A percentile compares a stretch with the other conserved stretches of the same genome.
These are phyloP conservation scores for Silene noctiflora DNA, from an alignment of 179 eudicot genomes.

Conservation along the genomic window DNA sequence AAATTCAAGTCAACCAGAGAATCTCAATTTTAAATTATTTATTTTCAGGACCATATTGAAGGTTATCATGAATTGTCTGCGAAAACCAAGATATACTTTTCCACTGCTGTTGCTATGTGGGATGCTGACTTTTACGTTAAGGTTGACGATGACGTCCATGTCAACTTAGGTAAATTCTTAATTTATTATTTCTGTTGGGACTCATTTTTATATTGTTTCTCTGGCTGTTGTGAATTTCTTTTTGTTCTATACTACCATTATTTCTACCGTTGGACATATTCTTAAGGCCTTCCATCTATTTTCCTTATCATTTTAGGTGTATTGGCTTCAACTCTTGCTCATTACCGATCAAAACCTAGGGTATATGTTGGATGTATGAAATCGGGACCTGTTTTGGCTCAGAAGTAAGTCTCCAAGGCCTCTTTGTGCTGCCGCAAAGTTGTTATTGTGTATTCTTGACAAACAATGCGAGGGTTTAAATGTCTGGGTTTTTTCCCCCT, in stretches of 20 bases:
- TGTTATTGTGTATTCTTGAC: not conserved
- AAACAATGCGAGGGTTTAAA: not conserved
- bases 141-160: constrained; percentile 93
- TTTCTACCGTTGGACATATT: not conserved
- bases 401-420: constrained; percentile 44
- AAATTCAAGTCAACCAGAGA: not conserved
- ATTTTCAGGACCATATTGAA: constrained; percentile 79
- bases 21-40: not conserved
- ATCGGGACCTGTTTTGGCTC: constrained; percentile 80
- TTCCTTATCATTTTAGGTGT: constrained; percentile 38
- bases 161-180: constrained; percentile 62
- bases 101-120: constrained; percentile 83
- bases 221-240: no score
- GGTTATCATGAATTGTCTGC: constrained; percentile 86
- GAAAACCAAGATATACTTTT: constrained; percentile 76
- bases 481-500: not conserved
- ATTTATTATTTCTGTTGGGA: not conserved
- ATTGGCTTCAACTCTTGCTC: constrained; percentile 66
- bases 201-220: not conserved
- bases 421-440: not conserved
- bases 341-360: constrained; percentile 71
- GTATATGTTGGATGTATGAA: constrained; percentile 92
- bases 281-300: not conserved
- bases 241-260: not conserved
- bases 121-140: constrained; percentile 88